Conservation (phyloP, 345 rosid genomes). For the Brassica juncea region DNA sequence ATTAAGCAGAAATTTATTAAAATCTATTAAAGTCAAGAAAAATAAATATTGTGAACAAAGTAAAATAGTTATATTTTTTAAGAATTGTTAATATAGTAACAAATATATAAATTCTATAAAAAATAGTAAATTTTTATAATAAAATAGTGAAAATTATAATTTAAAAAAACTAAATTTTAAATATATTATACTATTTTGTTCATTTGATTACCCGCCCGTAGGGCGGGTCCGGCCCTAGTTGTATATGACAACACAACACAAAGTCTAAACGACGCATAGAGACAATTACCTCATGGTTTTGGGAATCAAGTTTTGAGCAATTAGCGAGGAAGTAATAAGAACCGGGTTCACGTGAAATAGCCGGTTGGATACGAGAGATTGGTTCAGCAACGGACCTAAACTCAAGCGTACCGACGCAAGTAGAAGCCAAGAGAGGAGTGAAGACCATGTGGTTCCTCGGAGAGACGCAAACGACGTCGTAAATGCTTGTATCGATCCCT, state of each 20-base stretch:
- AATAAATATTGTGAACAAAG: no score
- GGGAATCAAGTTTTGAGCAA: slow-evolving; percentile 65
- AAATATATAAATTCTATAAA: no score
- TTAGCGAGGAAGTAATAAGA: slow-evolving; percentile 87
- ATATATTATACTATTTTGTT: no score
- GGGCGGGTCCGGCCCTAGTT: no score
- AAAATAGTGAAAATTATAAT: no score
- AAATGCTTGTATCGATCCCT: slow-evolving; percentile 66
- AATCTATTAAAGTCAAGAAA: no score
- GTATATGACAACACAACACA: background rate
- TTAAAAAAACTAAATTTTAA: no score
- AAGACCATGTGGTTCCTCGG: slow-evolving; percentile 96
- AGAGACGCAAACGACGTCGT: slow-evolving; percentile 90
- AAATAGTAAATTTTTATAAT: no score
- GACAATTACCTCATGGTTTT: slow-evolving; percentile 65
- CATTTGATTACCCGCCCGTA: no score
- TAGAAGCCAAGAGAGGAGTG: slow-evolving; percentile 88
- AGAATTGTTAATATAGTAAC: no score
- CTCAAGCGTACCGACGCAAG: slow-evolving; percentile 95
- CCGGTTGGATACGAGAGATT: slow-evolving; percentile 73
- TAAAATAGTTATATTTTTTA: no score
- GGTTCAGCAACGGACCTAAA: slow-evolving; percentile 93
- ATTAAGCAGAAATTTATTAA: no score
- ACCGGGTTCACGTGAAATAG: slow-evolving; percentile 67
- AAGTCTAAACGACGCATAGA: background rate